A percentile compares a stretch with the other conserved stretches of the same genome.
Conservation (phyloP, 73 alveolate species). For the Uronychia binucleata region DNA sequence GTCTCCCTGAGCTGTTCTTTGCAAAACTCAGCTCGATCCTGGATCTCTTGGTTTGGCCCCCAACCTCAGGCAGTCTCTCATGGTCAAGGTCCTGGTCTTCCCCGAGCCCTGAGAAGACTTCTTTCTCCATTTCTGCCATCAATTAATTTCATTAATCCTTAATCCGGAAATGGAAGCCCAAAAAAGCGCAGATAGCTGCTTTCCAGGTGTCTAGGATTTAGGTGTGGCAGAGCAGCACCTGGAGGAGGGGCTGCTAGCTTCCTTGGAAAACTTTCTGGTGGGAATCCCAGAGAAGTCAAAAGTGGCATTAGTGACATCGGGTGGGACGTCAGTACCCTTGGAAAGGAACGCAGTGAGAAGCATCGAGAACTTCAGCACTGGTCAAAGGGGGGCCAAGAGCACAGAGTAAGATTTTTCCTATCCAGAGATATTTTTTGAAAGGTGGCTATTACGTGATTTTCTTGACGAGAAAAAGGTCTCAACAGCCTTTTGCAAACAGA, state of each 20-base stretch:
- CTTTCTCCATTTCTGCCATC: not conserved
- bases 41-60: not conserved
- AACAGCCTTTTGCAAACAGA: slow-evolving; percentile 28
- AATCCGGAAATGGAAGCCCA: not conserved
- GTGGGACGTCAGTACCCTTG: slow-evolving; percentile 92
- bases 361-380: slow-evolving; percentile 90
- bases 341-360: slow-evolving; percentile 88
- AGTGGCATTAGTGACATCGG: slow-evolving; percentile 79
- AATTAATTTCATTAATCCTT: too few species aligned
- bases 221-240: too few species aligned
- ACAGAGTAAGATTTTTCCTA: slow-evolving; percentile 54
- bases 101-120: too few species aligned
- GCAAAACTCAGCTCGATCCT: not conserved
- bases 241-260: not conserved
- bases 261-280: not conserved
- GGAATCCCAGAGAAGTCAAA: not conserved
- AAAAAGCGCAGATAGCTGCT: not conserved
- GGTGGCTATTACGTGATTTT: slow-evolving; percentile 35
- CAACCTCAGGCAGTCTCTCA: not conserved
- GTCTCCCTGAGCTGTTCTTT: not conserved
- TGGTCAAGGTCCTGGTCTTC: not conserved
- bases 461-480: slow-evolving; percentile 25
- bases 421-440: slow-evolving; percentile 18
- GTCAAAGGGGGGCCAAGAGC: slow-evolving; percentile 83
- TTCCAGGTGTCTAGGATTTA: not conserved